Evolutionary conservation across 495 filamentous ascomycete genomes (phyloP).

Genomic region (Penicillium steckii): DNA sequence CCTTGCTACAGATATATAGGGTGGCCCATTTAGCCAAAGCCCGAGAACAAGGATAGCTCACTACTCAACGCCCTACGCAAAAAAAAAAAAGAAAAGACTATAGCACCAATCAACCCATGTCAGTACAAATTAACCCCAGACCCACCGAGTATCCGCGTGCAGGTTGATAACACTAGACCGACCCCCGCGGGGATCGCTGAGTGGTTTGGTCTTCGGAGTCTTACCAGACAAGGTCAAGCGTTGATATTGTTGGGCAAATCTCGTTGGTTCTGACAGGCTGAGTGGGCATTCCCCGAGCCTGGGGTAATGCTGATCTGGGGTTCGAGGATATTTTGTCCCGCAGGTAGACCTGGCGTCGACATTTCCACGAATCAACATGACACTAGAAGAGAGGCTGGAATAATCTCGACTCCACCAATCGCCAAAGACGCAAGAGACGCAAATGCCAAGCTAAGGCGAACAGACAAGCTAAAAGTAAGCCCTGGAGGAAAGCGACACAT

Average conservation of each 20-base stretch:
- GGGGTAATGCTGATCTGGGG: slow-evolving; percentile 32
- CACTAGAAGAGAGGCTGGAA: slow-evolving; percentile 7
- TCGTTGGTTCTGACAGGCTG: slow-evolving; percentile 11
- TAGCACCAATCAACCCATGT: slow-evolving; percentile 13
- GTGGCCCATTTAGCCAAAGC: background rate
- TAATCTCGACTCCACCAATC: slow-evolving; percentile 39
- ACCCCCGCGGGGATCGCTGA: slow-evolving; percentile 23
- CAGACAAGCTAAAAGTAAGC: background rate
- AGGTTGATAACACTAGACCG: slow-evolving; percentile 18
- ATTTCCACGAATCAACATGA: slow-evolving; percentile 41
- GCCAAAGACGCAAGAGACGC: background rate
- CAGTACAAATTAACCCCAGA: slow-evolving; percentile 13
- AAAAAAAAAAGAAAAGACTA: slow-evolving; percentile 13
- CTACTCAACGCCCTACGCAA: slow-evolving; percentile 10
- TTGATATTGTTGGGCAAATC: background rate
- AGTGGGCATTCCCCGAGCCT: slow-evolving; percentile 6
- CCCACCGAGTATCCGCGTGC: slow-evolving; percentile 20
- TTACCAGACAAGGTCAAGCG: slow-evolving; percentile 12
- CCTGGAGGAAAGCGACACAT: no score
- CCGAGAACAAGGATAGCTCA: slow-evolving; percentile 1
- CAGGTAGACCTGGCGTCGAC: slow-evolving; percentile 2
- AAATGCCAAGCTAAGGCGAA: background rate
- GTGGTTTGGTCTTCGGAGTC: slow-evolving; percentile 30
- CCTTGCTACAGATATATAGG: slow-evolving; percentile 23
- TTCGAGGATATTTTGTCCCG: slow-evolving; percentile 41